Percentiles rank a stretch among this genome's conserved stretches.
These are phyloP conservation scores for Blepharisma undulans DNA, from an alignment of 169 alveolate species.

Conservation along the genomic window DNA sequence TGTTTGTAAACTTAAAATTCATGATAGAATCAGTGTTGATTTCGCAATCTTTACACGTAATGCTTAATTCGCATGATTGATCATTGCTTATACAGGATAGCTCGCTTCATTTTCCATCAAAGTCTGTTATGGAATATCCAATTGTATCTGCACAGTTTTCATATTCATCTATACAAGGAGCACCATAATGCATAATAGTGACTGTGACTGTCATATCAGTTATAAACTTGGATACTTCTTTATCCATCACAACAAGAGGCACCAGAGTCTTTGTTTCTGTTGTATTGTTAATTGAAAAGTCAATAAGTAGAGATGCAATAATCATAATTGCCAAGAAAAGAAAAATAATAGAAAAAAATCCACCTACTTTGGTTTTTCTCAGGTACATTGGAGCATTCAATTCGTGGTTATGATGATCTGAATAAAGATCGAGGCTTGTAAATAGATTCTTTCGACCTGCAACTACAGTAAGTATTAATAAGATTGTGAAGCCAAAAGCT, in stretches of 20 bases:
- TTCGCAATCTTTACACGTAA: background rate
- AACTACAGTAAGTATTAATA: background rate
- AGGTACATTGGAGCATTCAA: background rate
- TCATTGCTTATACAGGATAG: background rate
- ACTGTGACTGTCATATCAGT: background rate
- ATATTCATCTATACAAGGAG: background rate
- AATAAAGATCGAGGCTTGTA: background rate
- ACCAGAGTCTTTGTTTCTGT: background rate
- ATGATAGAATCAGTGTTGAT: background rate
- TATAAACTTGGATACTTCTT: background rate
- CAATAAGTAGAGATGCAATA: background rate
- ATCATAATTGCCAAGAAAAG: background rate
- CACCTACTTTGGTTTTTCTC: constrained; percentile 18
- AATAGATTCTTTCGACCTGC: background rate
- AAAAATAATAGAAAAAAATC: constrained; percentile 26
- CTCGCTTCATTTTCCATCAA: background rate
- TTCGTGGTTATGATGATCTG: constrained; percentile 21
- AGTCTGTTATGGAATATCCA: background rate
- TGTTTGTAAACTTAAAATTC: too few species aligned
- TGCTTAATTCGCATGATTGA: background rate
- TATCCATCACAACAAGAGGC: background rate
- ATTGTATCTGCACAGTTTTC: background rate
- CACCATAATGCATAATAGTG: background rate
- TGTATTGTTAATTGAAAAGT: background rate
- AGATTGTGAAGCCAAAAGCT: background rate